Conservation (phyloP, 768 basidiomycete species). For the Calocybe gangraenosa region DNA sequence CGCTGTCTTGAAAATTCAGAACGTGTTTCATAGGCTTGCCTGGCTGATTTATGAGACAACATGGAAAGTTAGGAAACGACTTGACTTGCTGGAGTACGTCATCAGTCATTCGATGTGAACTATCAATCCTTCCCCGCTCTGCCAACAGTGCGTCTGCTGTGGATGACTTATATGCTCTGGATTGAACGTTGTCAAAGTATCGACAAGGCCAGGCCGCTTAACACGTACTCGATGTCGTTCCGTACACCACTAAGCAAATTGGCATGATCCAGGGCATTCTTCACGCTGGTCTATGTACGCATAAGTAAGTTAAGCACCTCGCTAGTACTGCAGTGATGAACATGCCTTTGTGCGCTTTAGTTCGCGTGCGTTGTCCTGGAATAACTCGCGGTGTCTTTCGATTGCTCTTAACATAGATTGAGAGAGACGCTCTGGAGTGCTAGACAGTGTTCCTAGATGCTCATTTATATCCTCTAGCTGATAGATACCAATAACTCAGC, state of each 20-base stretch:
- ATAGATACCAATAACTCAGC: constrained; percentile 3
- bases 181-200: not conserved
- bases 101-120: constrained; percentile 92
- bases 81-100: constrained; percentile 73
- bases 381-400: constrained; percentile 86
- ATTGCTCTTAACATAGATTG: constrained; percentile 85
- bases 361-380: constrained; percentile 84
- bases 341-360: constrained; percentile 79
- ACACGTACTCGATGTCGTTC: constrained; percentile 88
- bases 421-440: constrained; percentile 67
- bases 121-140: constrained; percentile 88
- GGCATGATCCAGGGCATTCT: constrained; percentile 79
- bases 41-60: constrained; percentile 25
- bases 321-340: not conserved
- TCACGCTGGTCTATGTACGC: constrained; percentile 62
- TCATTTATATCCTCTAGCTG: constrained; percentile 89
- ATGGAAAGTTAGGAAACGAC: not conserved
- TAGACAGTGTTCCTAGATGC: constrained; percentile 64
- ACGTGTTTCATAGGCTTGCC: constrained; percentile 96
- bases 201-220: not conserved
- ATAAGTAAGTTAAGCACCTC: not conserved
- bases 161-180: constrained; percentile 87
- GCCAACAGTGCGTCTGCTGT: constrained; percentile 82
- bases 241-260: constrained; percentile 88
- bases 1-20: constrained; percentile 88